Evolutionary conservation across 495 filamentous ascomycete species (phyloP).

Genomic region (Podospora fimiseda): DNA sequence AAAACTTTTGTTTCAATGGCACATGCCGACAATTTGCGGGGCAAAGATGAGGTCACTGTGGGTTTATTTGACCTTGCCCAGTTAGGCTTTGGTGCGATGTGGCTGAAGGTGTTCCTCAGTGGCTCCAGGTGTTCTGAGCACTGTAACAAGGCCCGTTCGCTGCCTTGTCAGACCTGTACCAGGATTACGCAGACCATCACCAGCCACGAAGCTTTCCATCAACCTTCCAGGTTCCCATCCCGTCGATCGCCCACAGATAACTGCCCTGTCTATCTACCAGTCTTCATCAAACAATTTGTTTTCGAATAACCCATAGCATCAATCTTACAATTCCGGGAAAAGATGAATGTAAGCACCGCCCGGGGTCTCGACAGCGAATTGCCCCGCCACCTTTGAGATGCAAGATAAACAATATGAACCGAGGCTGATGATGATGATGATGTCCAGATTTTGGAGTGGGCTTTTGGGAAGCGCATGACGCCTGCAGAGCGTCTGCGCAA

Average conservation of each 20-base stretch:
- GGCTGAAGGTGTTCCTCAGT: background rate
- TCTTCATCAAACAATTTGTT: no score
- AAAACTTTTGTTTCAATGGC: no score
- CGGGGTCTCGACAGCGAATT: background rate
- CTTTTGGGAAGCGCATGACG: constrained; percentile 97
- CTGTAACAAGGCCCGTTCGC: background rate
- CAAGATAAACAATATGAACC: background rate
- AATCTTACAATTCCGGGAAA: background rate
- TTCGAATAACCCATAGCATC: background rate
- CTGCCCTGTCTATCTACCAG: no score
- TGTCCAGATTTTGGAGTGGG: constrained; percentile 87
- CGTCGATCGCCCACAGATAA: no score
- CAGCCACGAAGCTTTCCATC: background rate
- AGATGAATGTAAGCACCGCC: constrained; percentile 33
- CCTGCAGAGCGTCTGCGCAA: constrained; percentile 93
- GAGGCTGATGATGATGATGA: constrained; percentile 24
- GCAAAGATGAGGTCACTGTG: constrained; percentile 7
- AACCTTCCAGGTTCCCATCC: background rate
- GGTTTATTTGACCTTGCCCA: background rate
- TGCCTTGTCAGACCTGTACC: background rate
- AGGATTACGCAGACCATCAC: background rate
- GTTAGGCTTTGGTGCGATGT: background rate
- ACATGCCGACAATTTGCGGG: background rate
- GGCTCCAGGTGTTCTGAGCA: background rate
- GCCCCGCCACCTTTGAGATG: background rate